Evolutionary conservation across 2,329 filamentous ascomycete species (phyloP).

Genomic region (Talaromyces piceae): DNA sequence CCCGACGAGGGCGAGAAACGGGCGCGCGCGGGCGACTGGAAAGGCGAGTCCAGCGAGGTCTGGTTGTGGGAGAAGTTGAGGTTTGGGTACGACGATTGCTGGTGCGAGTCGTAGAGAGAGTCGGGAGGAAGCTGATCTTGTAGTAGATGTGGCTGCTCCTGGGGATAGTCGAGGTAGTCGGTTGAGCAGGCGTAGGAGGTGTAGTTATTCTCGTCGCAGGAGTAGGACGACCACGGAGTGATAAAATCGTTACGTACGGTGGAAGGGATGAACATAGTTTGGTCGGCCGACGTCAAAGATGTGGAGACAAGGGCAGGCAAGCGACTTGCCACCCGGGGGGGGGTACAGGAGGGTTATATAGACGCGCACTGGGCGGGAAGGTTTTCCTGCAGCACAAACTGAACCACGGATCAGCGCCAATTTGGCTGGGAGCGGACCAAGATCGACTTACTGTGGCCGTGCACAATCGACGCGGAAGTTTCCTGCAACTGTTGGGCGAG

Average conservation of each 20-base stretch:
- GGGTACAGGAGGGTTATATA: slow-evolving; percentile 12
- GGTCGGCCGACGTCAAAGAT: slow-evolving; percentile 19
- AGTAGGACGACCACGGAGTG: slow-evolving; percentile 26
- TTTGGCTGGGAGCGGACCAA: slow-evolving; percentile 2
- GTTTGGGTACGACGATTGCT: slow-evolving; percentile 9
- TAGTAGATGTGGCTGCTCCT: slow-evolving; percentile 26
- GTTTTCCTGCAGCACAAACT: slow-evolving; percentile 8
- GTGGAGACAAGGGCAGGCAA: slow-evolving; percentile 6
- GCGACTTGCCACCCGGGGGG: slow-evolving; percentile 12
- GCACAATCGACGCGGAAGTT: slow-evolving; percentile 10
- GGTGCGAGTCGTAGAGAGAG: slow-evolving; percentile 14
- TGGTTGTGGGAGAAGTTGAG: slow-evolving; percentile 15
- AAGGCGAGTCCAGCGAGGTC: slow-evolving; percentile 25
- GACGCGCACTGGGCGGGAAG: slow-evolving; percentile 12
- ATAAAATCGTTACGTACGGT: slow-evolving; percentile 36
- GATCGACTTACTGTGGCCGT: slow-evolving; percentile 11
- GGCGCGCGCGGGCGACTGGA: slow-evolving; percentile 21
- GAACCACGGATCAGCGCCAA: slow-evolving; percentile 7
- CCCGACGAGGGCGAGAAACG: slow-evolving; percentile 31
- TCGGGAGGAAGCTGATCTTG: slow-evolving; percentile 31
- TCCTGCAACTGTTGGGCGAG: background rate
- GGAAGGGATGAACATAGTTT: slow-evolving; percentile 34
- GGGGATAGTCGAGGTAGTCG: slow-evolving; percentile 14
- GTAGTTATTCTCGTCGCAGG: slow-evolving; percentile 16
- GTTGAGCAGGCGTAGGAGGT: slow-evolving; percentile 10